A percentile compares a stretch with the other conserved stretches of the same genome.
phyloP scores from a whole-genome alignment of 352 stramenopile genomes.

The Pythium dissotocum region DNA sequence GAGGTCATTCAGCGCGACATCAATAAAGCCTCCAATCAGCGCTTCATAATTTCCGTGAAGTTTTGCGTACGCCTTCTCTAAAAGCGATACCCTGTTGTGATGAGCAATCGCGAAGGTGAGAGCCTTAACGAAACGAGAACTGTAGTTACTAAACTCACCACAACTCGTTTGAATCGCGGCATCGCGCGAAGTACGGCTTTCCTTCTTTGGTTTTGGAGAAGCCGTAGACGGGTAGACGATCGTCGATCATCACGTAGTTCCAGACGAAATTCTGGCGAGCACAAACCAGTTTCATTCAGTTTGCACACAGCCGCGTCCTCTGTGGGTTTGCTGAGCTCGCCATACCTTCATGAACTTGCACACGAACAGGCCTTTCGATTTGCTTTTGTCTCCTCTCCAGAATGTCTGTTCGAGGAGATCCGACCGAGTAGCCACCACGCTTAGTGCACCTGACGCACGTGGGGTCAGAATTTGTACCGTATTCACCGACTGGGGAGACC shows the following conservation, averaged over 20 bases:
- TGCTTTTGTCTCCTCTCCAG: slow-evolving; percentile 70
- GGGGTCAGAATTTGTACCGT: background rate
- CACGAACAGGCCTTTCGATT: slow-evolving; percentile 83
- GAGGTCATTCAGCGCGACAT: slow-evolving; percentile 88
- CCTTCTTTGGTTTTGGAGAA: slow-evolving; percentile 79
- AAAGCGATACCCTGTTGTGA: slow-evolving; percentile 66
- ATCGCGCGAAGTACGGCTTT: slow-evolving; percentile 83
- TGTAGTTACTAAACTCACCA: slow-evolving; percentile 49
- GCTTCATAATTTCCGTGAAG: slow-evolving; percentile 89
- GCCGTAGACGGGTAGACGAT: slow-evolving; percentile 83
- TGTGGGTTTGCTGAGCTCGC: background rate
- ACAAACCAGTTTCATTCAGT: background rate
- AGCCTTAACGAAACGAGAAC: background rate
- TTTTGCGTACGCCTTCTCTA: slow-evolving; percentile 94
- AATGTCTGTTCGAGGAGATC: slow-evolving; percentile 85
- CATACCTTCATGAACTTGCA: slow-evolving; percentile 91
- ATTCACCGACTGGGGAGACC: background rate
- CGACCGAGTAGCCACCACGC: slow-evolving; percentile 78
- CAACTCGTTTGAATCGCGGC: slow-evolving; percentile 83
- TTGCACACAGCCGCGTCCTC: background rate
- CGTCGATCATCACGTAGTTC: slow-evolving; percentile 93
- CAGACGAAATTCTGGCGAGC: slow-evolving; percentile 78
- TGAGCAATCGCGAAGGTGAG: slow-evolving; percentile 1
- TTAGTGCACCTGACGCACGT: slow-evolving; percentile 64
- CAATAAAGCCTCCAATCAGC: slow-evolving; percentile 89